These are phyloP conservation scores for Mortierella sp. DNA, from an alignment of 371 early-diverging fungal species.

Conservation along the genomic window DNA sequence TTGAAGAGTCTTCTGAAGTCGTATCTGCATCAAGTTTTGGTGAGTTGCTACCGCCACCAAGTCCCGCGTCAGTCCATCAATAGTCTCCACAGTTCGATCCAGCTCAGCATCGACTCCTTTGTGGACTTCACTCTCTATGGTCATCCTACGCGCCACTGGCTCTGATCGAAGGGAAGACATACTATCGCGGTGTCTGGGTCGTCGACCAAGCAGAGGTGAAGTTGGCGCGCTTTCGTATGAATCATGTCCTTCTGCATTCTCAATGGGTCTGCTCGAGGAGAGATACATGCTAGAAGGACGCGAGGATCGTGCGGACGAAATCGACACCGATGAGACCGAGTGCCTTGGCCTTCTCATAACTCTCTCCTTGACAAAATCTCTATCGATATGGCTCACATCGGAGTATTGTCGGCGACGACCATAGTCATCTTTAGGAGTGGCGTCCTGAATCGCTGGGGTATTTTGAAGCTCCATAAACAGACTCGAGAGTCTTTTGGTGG, in stretches of 20 bases:
- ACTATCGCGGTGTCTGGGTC: conserved; percentile 22
- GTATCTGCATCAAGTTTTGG: conserved; percentile 50
- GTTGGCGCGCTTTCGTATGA: conserved; percentile 4
- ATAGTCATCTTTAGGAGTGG: background rate
- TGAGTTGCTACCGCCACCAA: conserved; percentile 51
- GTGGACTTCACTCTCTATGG: conserved; percentile 6
- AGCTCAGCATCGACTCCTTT: conserved; percentile 21
- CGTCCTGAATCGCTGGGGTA: conserved; percentile 25
- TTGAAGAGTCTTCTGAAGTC: conserved; percentile 39
- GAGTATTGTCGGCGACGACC: background rate
- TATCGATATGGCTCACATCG: conserved; percentile 3
- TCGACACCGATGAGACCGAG: conserved; percentile 15
- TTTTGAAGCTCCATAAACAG: conserved; percentile 44
- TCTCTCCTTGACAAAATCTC: conserved; percentile 9
- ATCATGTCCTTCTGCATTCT: background rate
- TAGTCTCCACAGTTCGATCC: conserved; percentile 47
- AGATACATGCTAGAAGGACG: conserved; percentile 11
- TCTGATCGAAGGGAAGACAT: conserved; percentile 13
- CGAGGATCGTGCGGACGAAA: conserved; percentile 10
- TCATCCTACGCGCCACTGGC: background rate
- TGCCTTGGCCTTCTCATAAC: conserved; percentile 11
- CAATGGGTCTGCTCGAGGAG: background rate
- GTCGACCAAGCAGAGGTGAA: background rate
- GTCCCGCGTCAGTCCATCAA: conserved; percentile 42
- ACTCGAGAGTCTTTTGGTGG: conserved; percentile 38